Base-by-base conservation (phyloP, 2,329 filamentous ascomycete genomes). In the Venturia pyrina region DNA sequence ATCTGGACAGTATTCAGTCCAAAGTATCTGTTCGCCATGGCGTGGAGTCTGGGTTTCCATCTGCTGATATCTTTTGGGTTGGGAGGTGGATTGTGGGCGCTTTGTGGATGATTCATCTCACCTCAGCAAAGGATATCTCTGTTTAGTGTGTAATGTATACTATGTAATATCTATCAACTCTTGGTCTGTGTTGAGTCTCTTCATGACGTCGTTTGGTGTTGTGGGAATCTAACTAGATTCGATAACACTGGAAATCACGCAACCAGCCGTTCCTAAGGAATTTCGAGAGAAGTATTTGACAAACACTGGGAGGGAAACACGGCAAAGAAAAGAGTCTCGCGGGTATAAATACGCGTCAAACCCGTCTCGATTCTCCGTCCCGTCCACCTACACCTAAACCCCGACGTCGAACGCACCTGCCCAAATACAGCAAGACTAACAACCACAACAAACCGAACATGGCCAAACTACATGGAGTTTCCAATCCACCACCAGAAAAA, bases 1-100 rank as follows among this genome's bases (percentile, higher is more conserved):
- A 93, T 99, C 68, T 99, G 95, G 95, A 98, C 93, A 0, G 95
- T 99, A 13, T 99, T 99, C 76, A 96, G 91, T 69, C 95, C 95
- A 0, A 99, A 98, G 76, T 98, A 93, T 75, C 78, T 99, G 70
- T 99, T 96, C 75, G 90, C 87, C 69, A 89, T 95, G 81, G 91
- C 89, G 17, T 99, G 95, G 96, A 87, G 85, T 68, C 73, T 93
- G 59, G 90, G 85, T 8, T 91, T 93, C 79, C 93, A 99, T 83
- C 24, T 67, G 19, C 19, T 67, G 24, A 43, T 67, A 17, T 34
- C 41, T 32, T 10, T 67, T 10, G 48, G 62, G 1, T 24, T 65
- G 50, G 62, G 66, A 59, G 62, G 48, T 21, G 50, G 32, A 32
- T 24, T 67, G 10, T 67, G 66, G 66, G 28, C 24, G 32, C 34